Base-by-base conservation (phyloP, 1,139 yeast genomes). In the Fermentozyma sake region DNA sequence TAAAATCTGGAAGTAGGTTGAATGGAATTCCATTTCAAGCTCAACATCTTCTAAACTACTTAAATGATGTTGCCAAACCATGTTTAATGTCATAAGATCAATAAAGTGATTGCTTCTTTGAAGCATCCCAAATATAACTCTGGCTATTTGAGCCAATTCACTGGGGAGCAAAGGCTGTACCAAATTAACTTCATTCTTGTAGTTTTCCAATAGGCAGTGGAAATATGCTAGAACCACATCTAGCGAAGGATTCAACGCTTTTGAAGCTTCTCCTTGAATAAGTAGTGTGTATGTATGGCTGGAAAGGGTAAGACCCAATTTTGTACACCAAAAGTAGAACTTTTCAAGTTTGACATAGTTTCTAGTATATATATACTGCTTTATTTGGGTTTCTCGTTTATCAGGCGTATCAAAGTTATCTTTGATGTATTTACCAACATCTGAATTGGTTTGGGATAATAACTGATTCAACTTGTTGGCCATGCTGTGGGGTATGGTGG, bases 1-100 rank as follows among this genome's bases (percentile, higher is more conserved):
- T 12, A 57, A 42, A 0, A 50, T 39, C 19, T 46, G 39, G 18
- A 58, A 27, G 27, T 46, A 47, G 6, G 61, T 49, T 5, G 46
- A 34, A 26, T 52, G 48, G 31, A 57, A 59, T 7, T 35, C 24
- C 5, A 34, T n/a, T n/a, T 35, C 42, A 5, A 39, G 16, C 12
- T 8, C 7, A 11, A 8, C 9, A 14, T 19, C 21, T 2, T 35
- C 27, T 10, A 38, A 29, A 3, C 29, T 27, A 4, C 24, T 27
- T 4, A 50, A 37, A 28, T 40, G 38, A 12, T 38, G 40, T 14
- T 42, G 44, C 45, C 50, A 53, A 4, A 55, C 29, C 11, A 35
- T 22, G 20, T 51, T 50, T 12, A 57, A 31, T 3, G 30, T 32
- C 10, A 48, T 14, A 12, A 27, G 11, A 14, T 16, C 20, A 6